phyloP scores from a whole-genome alignment of 2,329 filamentous ascomycete genomes.

The Bipolaris oryzae region DNA sequence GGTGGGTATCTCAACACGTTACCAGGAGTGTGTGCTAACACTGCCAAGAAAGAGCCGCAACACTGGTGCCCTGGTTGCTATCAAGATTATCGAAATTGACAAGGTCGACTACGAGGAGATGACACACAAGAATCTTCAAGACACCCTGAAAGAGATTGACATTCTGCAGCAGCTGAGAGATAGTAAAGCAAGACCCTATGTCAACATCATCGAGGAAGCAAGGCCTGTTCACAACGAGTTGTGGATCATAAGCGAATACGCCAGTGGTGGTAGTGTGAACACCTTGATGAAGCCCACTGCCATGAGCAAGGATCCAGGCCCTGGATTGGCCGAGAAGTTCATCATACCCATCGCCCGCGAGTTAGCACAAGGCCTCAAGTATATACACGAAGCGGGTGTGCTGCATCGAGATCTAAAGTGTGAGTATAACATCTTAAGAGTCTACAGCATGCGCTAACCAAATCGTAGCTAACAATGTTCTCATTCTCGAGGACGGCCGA shows the following conservation, averaged over 20 bases:
- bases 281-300: slow-evolving; percentile 62
- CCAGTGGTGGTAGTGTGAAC: slow-evolving; percentile 79
- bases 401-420: slow-evolving; percentile 70
- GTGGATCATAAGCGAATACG: slow-evolving; percentile 90
- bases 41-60: slow-evolving; percentile 45
- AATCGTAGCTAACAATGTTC: slow-evolving; percentile 69
- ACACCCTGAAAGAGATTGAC: slow-evolving; percentile 66
- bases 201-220: slow-evolving; percentile 82
- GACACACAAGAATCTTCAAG: slow-evolving; percentile 51
- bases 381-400: slow-evolving; percentile 68
- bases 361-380: slow-evolving; percentile 65
- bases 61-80: slow-evolving; percentile 65
- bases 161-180: slow-evolving; percentile 75
- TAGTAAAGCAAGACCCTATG: slow-evolving; percentile 77
- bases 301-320: slow-evolving; percentile 30
- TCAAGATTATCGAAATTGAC: slow-evolving; percentile 86
- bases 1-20: slow-evolving; percentile 37
- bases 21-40: slow-evolving; percentile 23
- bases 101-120: slow-evolving; percentile 65
- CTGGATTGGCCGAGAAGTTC: slow-evolving; percentile 63
- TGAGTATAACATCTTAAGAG: slow-evolving; percentile 26
- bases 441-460: background rate
- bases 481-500: slow-evolving; percentile 75
- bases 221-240: slow-evolving; percentile 78
- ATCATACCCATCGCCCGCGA: slow-evolving; percentile 69